Evolutionary conservation across 1,139 yeast genomes (phyloP), one percentile per base, ranked within the genome.

Genomic region (Yamadazyma taylorii): DNA sequence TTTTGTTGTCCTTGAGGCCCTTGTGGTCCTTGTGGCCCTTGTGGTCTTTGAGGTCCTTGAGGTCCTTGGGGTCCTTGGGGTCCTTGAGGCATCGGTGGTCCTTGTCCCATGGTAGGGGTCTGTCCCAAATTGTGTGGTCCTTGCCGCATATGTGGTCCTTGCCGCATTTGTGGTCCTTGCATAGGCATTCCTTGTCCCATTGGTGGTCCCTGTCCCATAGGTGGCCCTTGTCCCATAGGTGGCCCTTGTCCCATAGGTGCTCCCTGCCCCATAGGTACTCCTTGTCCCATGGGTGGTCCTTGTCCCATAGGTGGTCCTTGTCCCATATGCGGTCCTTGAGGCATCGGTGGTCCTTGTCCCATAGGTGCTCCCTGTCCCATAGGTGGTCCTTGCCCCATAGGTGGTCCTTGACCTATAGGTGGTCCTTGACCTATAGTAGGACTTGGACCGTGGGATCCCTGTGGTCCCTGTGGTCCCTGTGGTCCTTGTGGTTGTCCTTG

Each of bases 401-500:
- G 21, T 19, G 21, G 21, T 37, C 56, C 62, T 22, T 55, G 54
- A 55, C 34, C 32, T 51, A 52, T 63, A 37, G 53, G 33, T 39
- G 56, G 52, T 37, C 56, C 62, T 24, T 55, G 53, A 56, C 34
- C 32, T 51, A 52, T 63, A 37, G 53, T 33, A 39, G 56, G 51
- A 37, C 56, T 62, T 24, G 54, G 53, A 56, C 34, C 32, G 51
- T 52, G 64, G 27, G 53, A 33, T 39, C 56, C 51, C 37, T 57
- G 63, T 24, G 54, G 54, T 41, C 55, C 50, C 35, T 57, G 64
- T 27, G 53, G 33, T 39, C 56, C 52, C 35, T 24, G 42, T 28
- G 8, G 16, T 23, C 42, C 42, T 17, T 40, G 42, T 16, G 35
- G 48, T 30, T 36, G 54, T 23, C 35, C 45, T 9, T 30, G 39